Evolutionary conservation across 1,284 basidiomycete genomes (phyloP).

Genomic region (Phylloboletellus chloephorus): DNA sequence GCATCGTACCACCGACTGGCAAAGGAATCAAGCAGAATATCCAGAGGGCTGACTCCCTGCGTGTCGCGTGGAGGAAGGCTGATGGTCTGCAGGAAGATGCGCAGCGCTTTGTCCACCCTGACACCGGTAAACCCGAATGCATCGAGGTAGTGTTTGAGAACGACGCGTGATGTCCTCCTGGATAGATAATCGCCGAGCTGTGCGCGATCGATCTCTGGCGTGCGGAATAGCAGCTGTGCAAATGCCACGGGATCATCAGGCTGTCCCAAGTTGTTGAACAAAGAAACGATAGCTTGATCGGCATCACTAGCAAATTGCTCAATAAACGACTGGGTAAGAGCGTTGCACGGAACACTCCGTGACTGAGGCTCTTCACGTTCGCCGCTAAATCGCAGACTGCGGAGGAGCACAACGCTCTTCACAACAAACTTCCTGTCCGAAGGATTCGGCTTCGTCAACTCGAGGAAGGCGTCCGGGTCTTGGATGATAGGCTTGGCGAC

Average conservation of each 20-base stretch:
- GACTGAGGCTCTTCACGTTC: constrained; percentile 56
- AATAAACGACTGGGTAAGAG: constrained; percentile 65
- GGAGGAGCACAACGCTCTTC: constrained; percentile 81
- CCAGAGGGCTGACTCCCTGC: constrained; percentile 45
- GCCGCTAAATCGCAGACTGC: constrained; percentile 61
- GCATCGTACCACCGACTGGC: constrained; percentile 85
- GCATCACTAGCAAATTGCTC: constrained; percentile 70
- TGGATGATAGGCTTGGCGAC: constrained; percentile 71
- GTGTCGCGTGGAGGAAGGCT: constrained; percentile 55
- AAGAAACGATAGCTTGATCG: constrained; percentile 60
- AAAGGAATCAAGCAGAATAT: constrained; percentile 78
- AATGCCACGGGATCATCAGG: constrained; percentile 61
- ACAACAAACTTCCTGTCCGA: constrained; percentile 82
- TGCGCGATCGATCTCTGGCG: constrained; percentile 78
- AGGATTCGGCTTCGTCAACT: constrained; percentile 56
- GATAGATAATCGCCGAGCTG: constrained; percentile 81
- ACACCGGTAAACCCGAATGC: constrained; percentile 81
- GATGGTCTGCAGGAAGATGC: constrained; percentile 82
- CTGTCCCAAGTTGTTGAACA: constrained; percentile 55
- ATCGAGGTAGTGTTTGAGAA: constrained; percentile 81
- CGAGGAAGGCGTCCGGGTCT: constrained; percentile 56
- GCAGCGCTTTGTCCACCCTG: constrained; percentile 83
- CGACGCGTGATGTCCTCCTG: constrained; percentile 61
- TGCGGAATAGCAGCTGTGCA: constrained; percentile 81
- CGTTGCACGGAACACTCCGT: constrained; percentile 46